Evolutionary conservation across 2,329 filamentous ascomycete genomes (phyloP).

Genomic region (Setomelanomma holmii): DNA sequence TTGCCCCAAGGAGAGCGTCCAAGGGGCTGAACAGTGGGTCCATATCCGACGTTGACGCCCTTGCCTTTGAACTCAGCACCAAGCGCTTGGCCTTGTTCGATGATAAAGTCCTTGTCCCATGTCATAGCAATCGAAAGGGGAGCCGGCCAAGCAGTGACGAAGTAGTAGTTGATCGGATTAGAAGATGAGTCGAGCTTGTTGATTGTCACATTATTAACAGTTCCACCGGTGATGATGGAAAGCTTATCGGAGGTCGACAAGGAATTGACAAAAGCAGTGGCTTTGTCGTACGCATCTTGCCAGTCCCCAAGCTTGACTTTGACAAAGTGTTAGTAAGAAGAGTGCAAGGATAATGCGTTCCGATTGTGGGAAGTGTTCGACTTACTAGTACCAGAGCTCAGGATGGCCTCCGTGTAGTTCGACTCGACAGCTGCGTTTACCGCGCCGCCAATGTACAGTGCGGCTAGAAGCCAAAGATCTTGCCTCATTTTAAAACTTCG

Average conservation of each 20-base stretch:
- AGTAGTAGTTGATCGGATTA: slow-evolving; percentile 17
- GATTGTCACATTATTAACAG: slow-evolving; percentile 11
- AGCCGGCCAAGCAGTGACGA: slow-evolving; percentile 37
- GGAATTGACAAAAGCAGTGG: slow-evolving; percentile 44
- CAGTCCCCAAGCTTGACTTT: slow-evolving; percentile 7
- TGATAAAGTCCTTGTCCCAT: slow-evolving; percentile 26
- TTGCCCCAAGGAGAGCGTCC: slow-evolving; percentile 14
- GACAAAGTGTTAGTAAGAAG: background rate
- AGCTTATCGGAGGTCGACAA: slow-evolving; percentile 50
- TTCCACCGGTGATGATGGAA: slow-evolving; percentile 37
- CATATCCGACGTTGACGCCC: slow-evolving; percentile 30
- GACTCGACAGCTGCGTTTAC: background rate
- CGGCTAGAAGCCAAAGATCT: background rate
- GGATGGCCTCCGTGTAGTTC: background rate
- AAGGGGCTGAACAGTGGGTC: slow-evolving; percentile 32
- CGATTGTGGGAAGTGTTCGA: too few relatives aligned
- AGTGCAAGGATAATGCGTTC: background rate
- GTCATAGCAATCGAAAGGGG: slow-evolving; percentile 32
- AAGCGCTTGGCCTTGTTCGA: slow-evolving; percentile 13
- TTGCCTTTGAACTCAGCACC: slow-evolving; percentile 30
- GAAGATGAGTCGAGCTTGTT: slow-evolving; percentile 11
- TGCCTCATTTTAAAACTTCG: background rate
- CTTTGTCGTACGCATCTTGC: slow-evolving; percentile 37
- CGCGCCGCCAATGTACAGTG: background rate
- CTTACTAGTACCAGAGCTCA: background rate